Evolutionary conservation across 2,329 filamentous ascomycete genomes (phyloP), one percentile per base, ranked within the genome.

Genomic region (Microdochium nivale): DNA sequence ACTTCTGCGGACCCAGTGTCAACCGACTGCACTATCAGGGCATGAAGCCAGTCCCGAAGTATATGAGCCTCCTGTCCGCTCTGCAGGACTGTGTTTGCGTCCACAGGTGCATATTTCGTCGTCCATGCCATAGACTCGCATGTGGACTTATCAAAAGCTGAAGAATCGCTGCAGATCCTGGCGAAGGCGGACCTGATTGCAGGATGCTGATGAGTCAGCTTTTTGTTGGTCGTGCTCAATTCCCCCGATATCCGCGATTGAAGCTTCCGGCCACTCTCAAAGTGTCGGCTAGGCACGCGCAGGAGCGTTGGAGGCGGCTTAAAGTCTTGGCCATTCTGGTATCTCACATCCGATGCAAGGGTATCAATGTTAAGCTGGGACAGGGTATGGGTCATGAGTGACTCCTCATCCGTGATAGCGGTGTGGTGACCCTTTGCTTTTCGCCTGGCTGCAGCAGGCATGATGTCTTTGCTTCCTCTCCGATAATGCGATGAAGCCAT

Each of bases 41-140:
- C 82, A 53, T 81, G 76, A 8, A 99, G 72, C 94, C 94, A 99
- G 54, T 92, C 81, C 52, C 83, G 84, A 24, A 99, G 70, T 9
- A 92, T 71, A 1, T 74, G 62, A 1, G 83, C 82, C 65, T 96
- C 89, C 46, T 74, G 78, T 2, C 87, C 86, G 16, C 73, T 66
- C 61, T 96, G 91, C 11, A 99, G 73, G 1, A 97, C 84, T 53
- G 92, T 83, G 3, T 73, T 72, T 2, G 89, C 83, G 33, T 70
- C 73, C 25, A 67, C 69, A 0, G 94, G 94, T 0, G 87, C 81
- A 68, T 97, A 96, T 62, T 97, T 96, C 40, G 92, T 85, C 2
- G 76, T 67, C 94, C 94, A 99, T 9, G 81, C 69, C 25, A 78
- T 69, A 2, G 73, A 75, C 62, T 97, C 92, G 59, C 87, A 95